Percentiles rank a stretch among this genome's conserved stretches.
These are phyloP conservation scores for Zopfia rhizophila DNA, from an alignment of 2,329 filamentous ascomycete genomes.

Conservation along the genomic window DNA sequence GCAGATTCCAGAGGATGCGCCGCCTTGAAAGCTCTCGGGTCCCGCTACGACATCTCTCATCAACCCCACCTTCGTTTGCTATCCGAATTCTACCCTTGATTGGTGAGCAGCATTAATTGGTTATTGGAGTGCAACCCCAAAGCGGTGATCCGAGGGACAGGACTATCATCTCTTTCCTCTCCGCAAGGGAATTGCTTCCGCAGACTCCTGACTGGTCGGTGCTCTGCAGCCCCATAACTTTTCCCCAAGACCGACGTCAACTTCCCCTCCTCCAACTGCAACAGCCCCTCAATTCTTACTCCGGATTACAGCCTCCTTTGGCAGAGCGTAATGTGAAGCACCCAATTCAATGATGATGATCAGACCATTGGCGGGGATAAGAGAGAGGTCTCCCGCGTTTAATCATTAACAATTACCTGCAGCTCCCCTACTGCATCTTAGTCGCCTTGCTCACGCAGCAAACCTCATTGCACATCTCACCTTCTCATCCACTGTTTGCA, in stretches of 20 bases:
- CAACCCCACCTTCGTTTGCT: slow-evolving; percentile 33
- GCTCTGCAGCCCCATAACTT: slow-evolving; percentile 15
- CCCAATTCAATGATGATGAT: background rate
- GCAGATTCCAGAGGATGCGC: too few relatives aligned
- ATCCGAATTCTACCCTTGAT: slow-evolving; percentile 14
- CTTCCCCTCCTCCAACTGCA: slow-evolving; percentile 19
- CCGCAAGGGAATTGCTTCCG: slow-evolving; percentile 3
- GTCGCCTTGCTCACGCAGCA: too few relatives aligned
- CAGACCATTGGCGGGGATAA: slow-evolving; percentile 15
- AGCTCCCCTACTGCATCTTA: background rate
- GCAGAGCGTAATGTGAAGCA: background rate
- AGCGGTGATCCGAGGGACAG: slow-evolving; percentile 19
- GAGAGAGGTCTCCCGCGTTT: slow-evolving; percentile 10
- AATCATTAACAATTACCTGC: background rate
- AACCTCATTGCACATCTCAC: too few relatives aligned
- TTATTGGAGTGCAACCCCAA: slow-evolving; percentile 12
- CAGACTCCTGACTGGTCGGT: slow-evolving; percentile 7
- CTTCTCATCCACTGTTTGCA: background rate
- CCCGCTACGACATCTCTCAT: slow-evolving; percentile 13
- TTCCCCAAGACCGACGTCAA: slow-evolving; percentile 11
- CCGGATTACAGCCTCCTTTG: slow-evolving; percentile 11
- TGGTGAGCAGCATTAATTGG: slow-evolving; percentile 9
- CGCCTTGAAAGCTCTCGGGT: slow-evolving; percentile 3
- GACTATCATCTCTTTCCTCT: too few relatives aligned
- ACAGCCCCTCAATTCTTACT: slow-evolving; percentile 10